Base-by-base conservation (phyloP, 2,329 filamentous ascomycete species). In the Rutstroemia sp. region DNA sequence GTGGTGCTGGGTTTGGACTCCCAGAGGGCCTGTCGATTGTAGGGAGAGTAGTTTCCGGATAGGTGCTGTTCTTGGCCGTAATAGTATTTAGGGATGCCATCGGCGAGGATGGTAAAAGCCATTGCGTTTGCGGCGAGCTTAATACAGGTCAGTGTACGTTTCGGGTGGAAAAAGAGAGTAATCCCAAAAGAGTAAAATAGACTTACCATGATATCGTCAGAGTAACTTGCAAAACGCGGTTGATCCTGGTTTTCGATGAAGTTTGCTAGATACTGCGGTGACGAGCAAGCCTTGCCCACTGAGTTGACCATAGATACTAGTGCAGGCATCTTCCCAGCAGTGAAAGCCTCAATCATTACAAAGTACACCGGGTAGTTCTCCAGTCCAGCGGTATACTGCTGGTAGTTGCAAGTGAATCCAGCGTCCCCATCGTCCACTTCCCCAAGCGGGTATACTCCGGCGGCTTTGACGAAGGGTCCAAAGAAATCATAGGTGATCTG, bases 401-500 rank as follows among this genome's bases (percentile, higher is more conserved):
- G 57, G 27, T 62, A 62, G 10, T 49, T 46, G 44, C 60, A 62
- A 25, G 25, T 73, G 72, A 72, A 83, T 73, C 68, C 59, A 0
- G 77, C 73, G 60, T 78, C 70, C 30, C 79, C 80, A 39, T 80
- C 72, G 44, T 75, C 77, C 3, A 85, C 81, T 63, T 86, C 83
- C 4, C 83, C 82, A n/a, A 84, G 73, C 3, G 75, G 73, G 67
- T 81, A 86, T 2, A 84, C 78, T 4, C 79, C 81, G 0, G 80
- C 73, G 0, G 78, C 76, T 2, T 71, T 59, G 19, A 76, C 71
- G 60, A 84, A 86, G 0, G 62, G 68, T 0, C 78, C 69, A 74
- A 81, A 83, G 68, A 83, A 86, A 17, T 72, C 72, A 58, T 69
- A 71, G 23, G 73, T 66, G 27, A 78, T 70, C 56, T 78, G 70